These are phyloP conservation scores for Penicillium palitans DNA, from an alignment of 2,329 filamentous ascomycete genomes.

Conservation along the genomic window DNA sequence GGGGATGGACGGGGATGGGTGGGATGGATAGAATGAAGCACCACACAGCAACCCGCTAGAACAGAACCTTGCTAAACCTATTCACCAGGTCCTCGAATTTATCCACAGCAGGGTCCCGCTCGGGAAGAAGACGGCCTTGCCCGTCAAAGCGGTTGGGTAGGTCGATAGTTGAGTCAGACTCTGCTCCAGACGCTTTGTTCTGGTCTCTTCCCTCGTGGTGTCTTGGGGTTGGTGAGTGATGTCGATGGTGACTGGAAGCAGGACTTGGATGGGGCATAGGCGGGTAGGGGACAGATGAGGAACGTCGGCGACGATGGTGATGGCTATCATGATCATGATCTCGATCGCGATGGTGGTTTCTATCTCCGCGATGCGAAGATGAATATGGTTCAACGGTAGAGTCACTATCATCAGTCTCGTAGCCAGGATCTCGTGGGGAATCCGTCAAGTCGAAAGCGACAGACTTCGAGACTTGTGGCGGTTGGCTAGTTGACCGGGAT, in stretches of 20 bases:
- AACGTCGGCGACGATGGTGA: conserved; percentile 24
- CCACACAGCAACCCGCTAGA: conserved; percentile 13
- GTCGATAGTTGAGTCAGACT: conserved; percentile 48
- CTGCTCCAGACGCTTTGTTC: conserved; percentile 23
- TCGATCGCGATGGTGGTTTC: not conserved
- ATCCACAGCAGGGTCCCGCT: conserved; percentile 36
- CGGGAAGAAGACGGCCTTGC: conserved; percentile 40
- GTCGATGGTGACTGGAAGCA: conserved; percentile 4
- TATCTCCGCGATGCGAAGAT: conserved; percentile 12
- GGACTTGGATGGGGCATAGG: conserved; percentile 14
- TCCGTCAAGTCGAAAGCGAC: conserved; percentile 35
- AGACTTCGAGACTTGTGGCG: conserved; percentile 31
- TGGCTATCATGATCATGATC: conserved; percentile 6
- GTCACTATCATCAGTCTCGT: conserved; percentile 48
- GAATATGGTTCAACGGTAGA: conserved; percentile 31
- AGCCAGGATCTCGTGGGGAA: conserved; percentile 32
- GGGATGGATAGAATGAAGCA: not conserved
- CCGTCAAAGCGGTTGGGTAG: conserved; percentile 47
- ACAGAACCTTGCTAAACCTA: conserved; percentile 30
- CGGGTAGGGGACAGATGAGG: conserved; percentile 25
- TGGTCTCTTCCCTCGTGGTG: not conserved
- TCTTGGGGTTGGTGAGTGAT: conserved; percentile 1
- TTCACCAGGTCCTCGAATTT: conserved; percentile 39
- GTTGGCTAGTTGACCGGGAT: conserved; percentile 26
- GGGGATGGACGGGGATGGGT: not conserved